Evolutionary conservation across 345 rosid species (phyloP).

Genomic region (Theobroma cacao): DNA sequence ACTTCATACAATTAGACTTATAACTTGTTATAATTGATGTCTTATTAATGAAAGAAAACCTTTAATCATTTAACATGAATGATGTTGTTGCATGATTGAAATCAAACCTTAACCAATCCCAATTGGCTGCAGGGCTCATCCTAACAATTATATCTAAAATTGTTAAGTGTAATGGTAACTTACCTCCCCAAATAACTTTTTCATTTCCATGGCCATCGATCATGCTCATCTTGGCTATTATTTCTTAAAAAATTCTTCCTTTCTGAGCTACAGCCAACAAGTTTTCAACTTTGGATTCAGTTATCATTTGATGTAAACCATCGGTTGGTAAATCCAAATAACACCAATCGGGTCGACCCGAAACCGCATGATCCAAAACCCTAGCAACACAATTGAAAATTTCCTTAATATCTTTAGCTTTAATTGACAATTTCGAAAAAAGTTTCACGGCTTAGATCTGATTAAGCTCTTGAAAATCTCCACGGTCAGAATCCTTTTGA

Average conservation of each 20-base stretch:
- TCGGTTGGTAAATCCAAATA: constrained; percentile 88
- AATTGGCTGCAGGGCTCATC: no score
- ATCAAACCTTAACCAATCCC: no score
- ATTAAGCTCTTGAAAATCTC: constrained; percentile 95
- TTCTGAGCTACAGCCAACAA: constrained; percentile 39
- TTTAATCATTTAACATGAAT: no score
- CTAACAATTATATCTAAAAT: no score
- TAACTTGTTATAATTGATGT: no score
- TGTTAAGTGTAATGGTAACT: no score
- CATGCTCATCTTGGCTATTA: no score
- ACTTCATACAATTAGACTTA: no score
- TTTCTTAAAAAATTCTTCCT: constrained; percentile 12
- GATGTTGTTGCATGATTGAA: no score
- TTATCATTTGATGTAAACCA: constrained; percentile 70
- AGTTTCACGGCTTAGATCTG: constrained; percentile 82
- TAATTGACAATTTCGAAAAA: constrained; percentile 69
- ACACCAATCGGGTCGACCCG: constrained; percentile 90
- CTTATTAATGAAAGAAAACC: no score
- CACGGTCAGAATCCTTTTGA: constrained; percentile 76
- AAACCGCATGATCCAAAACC: constrained; percentile 62
- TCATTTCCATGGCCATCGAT: no score
- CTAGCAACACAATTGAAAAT: constrained; percentile 69
- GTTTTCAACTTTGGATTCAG: constrained; percentile 62
- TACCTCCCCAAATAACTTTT: no score
- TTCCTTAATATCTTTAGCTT: constrained; percentile 58